Evolutionary conservation across 305 asterid species (phyloP).

Genomic region (Rubia peregrina): DNA sequence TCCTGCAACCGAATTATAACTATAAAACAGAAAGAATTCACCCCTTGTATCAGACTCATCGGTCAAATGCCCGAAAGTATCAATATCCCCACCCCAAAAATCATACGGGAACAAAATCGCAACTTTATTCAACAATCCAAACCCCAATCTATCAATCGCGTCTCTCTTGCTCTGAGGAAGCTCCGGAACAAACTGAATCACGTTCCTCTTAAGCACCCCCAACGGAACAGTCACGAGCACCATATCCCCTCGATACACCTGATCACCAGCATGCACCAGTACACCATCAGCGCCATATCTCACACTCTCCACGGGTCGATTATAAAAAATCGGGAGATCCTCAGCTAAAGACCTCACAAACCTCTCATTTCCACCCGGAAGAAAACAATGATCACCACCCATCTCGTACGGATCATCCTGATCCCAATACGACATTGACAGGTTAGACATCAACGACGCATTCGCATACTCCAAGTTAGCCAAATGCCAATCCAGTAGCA

Average conservation of each 20-base stretch:
- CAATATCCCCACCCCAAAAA: constrained; percentile 98
- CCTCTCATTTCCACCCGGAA: constrained; percentile 97
- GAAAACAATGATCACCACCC: constrained; percentile 98
- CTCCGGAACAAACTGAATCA: constrained; percentile 70
- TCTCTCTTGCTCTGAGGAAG: constrained; percentile 80
- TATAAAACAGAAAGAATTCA: constrained; percentile 82
- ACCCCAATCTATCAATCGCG: constrained; percentile 82
- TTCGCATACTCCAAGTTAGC: constrained; percentile 96
- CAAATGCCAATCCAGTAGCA: constrained; percentile 97
- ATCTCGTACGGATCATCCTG: constrained; percentile 96
- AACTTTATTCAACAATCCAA: constrained; percentile 84
- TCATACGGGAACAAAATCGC: constrained; percentile 90
- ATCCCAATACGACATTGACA: constrained; percentile 96
- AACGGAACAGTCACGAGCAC: constrained; percentile 82
- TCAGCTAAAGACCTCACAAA: constrained; percentile 69
- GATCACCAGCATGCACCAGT: constrained; percentile 64
- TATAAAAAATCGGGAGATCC: constrained; percentile 76
- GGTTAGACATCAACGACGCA: constrained; percentile 82
- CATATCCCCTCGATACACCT: constrained; percentile 69
- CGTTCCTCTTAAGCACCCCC: constrained; percentile 79
- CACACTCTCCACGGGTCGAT: constrained; percentile 50
- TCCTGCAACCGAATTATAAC: constrained; percentile 86
- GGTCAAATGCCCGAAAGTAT: constrained; percentile 89
- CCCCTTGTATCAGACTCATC: constrained; percentile 87
- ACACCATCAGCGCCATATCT: constrained; percentile 80